Evolutionary conservation across 2,329 filamentous ascomycete genomes (phyloP).

Genomic region (Arthrocladium fulminans): DNA sequence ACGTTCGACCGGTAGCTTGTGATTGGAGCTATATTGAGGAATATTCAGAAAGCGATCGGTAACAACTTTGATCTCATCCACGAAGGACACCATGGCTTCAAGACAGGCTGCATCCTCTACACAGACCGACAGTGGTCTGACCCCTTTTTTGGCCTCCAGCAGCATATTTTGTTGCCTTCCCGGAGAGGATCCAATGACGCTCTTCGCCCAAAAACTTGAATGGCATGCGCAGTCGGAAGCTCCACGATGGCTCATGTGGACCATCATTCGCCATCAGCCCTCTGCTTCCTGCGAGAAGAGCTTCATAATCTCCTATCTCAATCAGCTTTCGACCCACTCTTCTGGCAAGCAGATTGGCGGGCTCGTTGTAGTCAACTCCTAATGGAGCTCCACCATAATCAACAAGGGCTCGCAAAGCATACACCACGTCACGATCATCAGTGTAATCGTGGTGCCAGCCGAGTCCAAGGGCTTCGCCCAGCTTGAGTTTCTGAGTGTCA

Average conservation of each 20-base stretch:
- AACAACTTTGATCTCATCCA: no score
- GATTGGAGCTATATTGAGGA: no score
- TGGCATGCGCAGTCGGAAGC: background rate
- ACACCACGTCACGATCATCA: background rate
- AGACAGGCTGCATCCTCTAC: no score
- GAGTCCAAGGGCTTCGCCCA: background rate
- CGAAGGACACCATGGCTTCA: no score
- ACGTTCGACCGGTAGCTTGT: no score
- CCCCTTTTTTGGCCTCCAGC: background rate
- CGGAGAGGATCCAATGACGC: background rate
- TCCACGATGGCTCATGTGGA: background rate
- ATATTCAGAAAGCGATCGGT: no score
- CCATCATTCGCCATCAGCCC: background rate
- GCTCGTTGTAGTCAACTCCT: background rate
- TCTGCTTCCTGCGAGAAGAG: background rate
- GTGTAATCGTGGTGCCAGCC: background rate
- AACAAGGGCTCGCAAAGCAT: background rate
- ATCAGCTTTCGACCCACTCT: background rate
- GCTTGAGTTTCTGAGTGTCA: background rate
- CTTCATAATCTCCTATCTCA: background rate
- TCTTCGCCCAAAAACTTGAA: background rate
- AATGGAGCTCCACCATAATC: background rate
- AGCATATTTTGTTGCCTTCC: background rate
- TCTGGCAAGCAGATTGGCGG: background rate
- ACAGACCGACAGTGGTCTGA: no score